Evolutionary conservation across 1,139 yeast genomes (phyloP).

Genomic region (Lodderomyces pseudojiufengensis): DNA sequence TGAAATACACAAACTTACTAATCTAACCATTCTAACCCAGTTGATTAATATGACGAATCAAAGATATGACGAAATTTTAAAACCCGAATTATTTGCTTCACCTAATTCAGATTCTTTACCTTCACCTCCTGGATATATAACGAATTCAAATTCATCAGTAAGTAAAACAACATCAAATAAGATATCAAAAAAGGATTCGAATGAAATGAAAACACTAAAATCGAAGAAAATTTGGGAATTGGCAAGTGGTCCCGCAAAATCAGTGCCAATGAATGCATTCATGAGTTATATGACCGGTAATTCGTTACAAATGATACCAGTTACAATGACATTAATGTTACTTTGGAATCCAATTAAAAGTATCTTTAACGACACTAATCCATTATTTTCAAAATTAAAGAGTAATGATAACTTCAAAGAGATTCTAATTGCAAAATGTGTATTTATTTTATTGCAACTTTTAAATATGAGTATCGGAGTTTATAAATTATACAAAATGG

Average conservation of each 20-base stretch:
- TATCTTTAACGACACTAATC: constrained; percentile 52
- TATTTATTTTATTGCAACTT: constrained; percentile 56
- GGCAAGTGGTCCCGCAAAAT: constrained; percentile 80
- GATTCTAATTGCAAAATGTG: constrained; percentile 36
- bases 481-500: constrained; percentile 85
- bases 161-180: background rate
- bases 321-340: constrained; percentile 85
- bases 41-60: background rate
- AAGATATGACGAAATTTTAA: background rate
- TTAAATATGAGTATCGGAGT: constrained; percentile 71
- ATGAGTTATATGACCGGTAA: constrained; percentile 96
- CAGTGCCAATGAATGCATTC: constrained; percentile 80
- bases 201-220: constrained; percentile 37
- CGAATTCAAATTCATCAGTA: background rate
- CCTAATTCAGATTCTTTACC: constrained; percentile 3
- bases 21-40: background rate
- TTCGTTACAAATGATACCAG: constrained; percentile 83
- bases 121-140: constrained; percentile 22
- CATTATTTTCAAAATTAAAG: constrained; percentile 36
- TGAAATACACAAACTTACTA: background rate
- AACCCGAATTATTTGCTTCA: constrained; percentile 2
- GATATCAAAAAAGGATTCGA: constrained; percentile 9
- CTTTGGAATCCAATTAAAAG: constrained; percentile 76
- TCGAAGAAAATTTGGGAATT: constrained; percentile 80
- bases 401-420: constrained; percentile 38